phyloP scores from a whole-genome alignment of 768 basidiomycete genomes.

The Sporobolomyces phaffii region DNA sequence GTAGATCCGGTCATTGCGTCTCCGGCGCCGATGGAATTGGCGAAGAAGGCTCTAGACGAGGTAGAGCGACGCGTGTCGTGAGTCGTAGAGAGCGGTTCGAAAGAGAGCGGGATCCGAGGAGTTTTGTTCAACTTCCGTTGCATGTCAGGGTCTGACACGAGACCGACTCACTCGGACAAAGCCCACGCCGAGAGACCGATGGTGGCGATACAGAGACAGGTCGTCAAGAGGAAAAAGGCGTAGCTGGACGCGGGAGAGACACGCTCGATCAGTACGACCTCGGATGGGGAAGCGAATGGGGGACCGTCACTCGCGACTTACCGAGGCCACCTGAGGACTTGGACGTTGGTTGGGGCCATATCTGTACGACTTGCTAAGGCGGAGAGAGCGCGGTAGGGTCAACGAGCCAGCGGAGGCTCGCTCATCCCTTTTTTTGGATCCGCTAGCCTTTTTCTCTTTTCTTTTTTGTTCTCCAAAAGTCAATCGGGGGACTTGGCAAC shows the following conservation, averaged over 20 bases:
- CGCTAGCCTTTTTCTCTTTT: too few species aligned
- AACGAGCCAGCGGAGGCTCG: background rate
- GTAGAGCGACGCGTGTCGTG: too few species aligned
- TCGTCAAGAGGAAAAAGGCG: constrained; percentile 14
- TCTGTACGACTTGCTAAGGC: too few species aligned
- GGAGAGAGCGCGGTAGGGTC: too few species aligned
- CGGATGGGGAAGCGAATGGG: background rate
- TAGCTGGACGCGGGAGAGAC: background rate
- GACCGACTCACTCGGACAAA: background rate
- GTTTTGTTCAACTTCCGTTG: background rate
- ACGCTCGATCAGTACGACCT: background rate
- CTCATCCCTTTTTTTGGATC: background rate
- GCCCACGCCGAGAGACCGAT: constrained; percentile 24
- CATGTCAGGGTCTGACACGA: background rate
- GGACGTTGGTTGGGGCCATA: constrained; percentile 10
- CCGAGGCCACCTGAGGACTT: constrained; percentile 16
- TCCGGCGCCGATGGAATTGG: too few species aligned
- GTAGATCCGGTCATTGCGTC: too few species aligned
- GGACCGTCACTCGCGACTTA: background rate
- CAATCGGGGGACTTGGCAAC: too few species aligned
- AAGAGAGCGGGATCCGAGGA: constrained; percentile 7
- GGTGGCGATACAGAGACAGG: constrained; percentile 12
- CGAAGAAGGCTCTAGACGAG: too few species aligned
- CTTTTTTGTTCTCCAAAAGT: too few species aligned
- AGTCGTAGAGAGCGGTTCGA: too few species aligned